These are phyloP conservation scores for Avena eriantha DNA, from an alignment of 176 grass and related monocot genomes.

Conservation along the genomic window DNA sequence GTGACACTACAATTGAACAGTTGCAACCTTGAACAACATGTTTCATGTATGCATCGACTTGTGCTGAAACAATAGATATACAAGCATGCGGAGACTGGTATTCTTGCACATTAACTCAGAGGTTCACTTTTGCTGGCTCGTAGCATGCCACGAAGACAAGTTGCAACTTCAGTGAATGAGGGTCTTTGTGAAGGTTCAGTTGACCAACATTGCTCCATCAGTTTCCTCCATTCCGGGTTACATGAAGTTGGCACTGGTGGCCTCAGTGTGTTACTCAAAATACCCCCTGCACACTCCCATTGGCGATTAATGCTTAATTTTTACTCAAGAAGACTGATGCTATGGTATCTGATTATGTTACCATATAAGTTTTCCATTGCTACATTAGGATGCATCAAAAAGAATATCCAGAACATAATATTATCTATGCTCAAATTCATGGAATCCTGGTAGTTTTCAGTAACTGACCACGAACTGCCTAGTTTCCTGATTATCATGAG, in stretches of 20 bases:
- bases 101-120: constrained; percentile 38
- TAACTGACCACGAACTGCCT: background rate
- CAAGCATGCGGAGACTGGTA: background rate
- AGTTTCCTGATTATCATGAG: background rate
- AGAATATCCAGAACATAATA: background rate
- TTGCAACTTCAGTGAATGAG: constrained; percentile 77
- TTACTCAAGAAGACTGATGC: constrained; percentile 14
- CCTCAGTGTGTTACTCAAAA: constrained; percentile 82
- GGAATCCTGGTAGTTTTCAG: background rate
- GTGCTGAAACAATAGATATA: background rate
- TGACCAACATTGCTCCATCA: constrained; percentile 95
- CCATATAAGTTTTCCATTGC: background rate
- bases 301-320: background rate
- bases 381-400: background rate
- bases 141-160: constrained; percentile 54
- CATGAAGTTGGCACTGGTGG: constrained; percentile 77
- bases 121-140: constrained; percentile 47
- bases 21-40: background rate
- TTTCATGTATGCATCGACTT: constrained; percentile 6
- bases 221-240: constrained; percentile 66
- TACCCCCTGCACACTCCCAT: constrained; percentile 58
- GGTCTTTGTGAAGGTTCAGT: constrained; percentile 67
- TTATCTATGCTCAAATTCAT: constrained; percentile 10
- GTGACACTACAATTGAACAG: background rate
- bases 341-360: background rate